Base-by-base conservation (phyloP, 1,284 basidiomycete genomes). In the Pseudozyma thailandica region DNA sequence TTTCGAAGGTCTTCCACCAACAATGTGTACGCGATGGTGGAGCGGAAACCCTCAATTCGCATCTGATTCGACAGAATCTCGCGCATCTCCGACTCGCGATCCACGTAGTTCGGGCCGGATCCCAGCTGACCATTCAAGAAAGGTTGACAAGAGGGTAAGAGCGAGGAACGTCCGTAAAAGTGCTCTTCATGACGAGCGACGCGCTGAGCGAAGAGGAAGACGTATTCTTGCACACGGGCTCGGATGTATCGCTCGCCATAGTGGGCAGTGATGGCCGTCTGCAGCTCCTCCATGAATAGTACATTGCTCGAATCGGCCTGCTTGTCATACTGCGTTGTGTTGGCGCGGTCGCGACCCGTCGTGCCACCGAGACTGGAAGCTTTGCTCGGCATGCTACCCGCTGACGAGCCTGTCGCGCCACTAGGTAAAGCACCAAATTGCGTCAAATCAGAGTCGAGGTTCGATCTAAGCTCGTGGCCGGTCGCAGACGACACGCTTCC, bases 211-310 rank as follows among this genome's bases (percentile, higher is more conserved):
- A 94, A 93, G 6, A 90, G 87, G 44, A 83, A 80, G 3, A 90
- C 87, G 77, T 92, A 93, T 72, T 93, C 92, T 15, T 88, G 87
- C 75, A 93, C 90, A 13, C 91, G 87, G 9, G 89, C 85, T 6
- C 92, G 89, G n/a, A 94, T 88, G 65, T 89, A 86, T 9, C 86
- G 84, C 82, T 94, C 92, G 44, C 91, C 90, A 74, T 89, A 92
- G 78, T 92, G 91, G 13, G 87, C 87, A 15, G 87, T 85, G 43
- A 92, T 90, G 2, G 90, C 89, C 15, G 87, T 82, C n/a, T 88
- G 85, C 54, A 92, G 87, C 90, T 97, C 94, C 60, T 97, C 93
- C 80, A 97, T 92, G 83, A 97, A 95, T 13, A 90, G 70, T 72
- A 89, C 91, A 79, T 97, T 94, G 27, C 88, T 85, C 58, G 87